Conservation (phyloP, 2,329 filamentous ascomycete genomes). For the Diaporthe amygdali region DNA sequence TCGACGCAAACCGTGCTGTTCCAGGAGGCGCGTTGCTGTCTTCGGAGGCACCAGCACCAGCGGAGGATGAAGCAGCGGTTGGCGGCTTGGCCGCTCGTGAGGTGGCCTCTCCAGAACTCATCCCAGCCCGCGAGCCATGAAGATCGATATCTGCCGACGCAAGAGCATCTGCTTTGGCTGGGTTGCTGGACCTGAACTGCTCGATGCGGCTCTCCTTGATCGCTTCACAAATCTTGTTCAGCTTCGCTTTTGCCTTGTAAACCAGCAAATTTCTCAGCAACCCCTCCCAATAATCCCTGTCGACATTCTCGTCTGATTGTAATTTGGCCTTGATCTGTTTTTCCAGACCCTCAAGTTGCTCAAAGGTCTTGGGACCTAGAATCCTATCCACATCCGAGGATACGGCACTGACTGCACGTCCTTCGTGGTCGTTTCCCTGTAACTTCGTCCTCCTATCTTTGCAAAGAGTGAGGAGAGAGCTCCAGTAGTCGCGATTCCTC, state of each 20-base stretch:
- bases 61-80: conserved; percentile 16
- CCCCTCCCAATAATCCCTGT: conserved; percentile 98
- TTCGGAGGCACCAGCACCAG: conserved; percentile 31
- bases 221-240: conserved; percentile 78
- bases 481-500: conserved; percentile 89
- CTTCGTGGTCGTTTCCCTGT: conserved; percentile 65
- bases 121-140: conserved; percentile 28
- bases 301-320: conserved; percentile 86
- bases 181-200: conserved; percentile 69
- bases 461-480: conserved; percentile 85
- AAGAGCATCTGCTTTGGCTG: conserved; percentile 63
- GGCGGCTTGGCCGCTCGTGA: conserved; percentile 30
- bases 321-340: conserved; percentile 87
- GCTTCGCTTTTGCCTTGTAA: conserved; percentile 89
- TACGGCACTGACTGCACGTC: conserved; percentile 81
- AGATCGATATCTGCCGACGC: conserved; percentile 39
- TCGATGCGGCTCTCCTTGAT: conserved; percentile 74
- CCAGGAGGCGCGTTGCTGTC: conserved; percentile 52
- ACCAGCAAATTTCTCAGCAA: conserved; percentile 82
- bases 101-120: conserved; percentile 42
- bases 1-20: conserved; percentile 71
- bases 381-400: conserved; percentile 87
- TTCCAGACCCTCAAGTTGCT: conserved; percentile 87
- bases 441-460: conserved; percentile 74
- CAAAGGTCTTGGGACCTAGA: conserved; percentile 81